Evolutionary conservation across 352 stramenopile genomes (phyloP).

Genomic region (Peronospora belbahrii): DNA sequence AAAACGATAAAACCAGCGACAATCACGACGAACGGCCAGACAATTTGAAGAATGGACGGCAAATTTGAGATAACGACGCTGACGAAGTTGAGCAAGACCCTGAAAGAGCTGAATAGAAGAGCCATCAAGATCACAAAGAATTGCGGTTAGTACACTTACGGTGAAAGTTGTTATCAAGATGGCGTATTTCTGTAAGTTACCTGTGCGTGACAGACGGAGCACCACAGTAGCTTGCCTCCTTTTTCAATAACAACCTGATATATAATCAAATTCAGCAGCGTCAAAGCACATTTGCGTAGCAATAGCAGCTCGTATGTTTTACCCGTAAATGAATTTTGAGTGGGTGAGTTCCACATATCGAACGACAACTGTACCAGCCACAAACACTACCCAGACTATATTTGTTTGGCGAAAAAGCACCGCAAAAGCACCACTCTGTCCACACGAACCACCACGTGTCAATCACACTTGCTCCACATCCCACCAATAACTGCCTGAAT

Average conservation of each 20-base stretch:
- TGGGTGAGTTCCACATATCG: constrained; percentile 61
- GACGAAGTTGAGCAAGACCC: constrained; percentile 58
- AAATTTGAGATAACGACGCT: constrained; percentile 45
- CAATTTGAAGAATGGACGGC: constrained; percentile 37
- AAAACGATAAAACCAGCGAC: constrained; percentile 51
- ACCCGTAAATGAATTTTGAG: constrained; percentile 69
- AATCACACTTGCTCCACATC: neutral
- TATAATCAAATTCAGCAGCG: neutral
- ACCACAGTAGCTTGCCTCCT: constrained; percentile 16
- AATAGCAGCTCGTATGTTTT: neutral
- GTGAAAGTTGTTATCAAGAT: neutral
- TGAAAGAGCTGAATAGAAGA: constrained; percentile 19
- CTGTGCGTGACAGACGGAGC: constrained; percentile 25
- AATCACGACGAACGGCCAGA: constrained; percentile 66
- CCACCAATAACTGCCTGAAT: neutral
- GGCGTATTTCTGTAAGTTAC: constrained; percentile 7
- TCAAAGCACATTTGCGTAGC: neutral
- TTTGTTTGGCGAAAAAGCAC: constrained; percentile 89
- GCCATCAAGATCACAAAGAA: neutral
- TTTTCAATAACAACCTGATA: constrained; percentile 30
- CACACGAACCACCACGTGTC: neutral
- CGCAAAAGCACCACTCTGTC: constrained; percentile 54
- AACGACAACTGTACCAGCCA: constrained; percentile 65
- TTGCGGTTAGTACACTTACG: neutral
- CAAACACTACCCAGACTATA: constrained; percentile 87